A percentile compares a stretch with the other conserved stretches of the same genome.
Conservation (phyloP, 441 rosid species). For the Breynia disticha region DNA sequence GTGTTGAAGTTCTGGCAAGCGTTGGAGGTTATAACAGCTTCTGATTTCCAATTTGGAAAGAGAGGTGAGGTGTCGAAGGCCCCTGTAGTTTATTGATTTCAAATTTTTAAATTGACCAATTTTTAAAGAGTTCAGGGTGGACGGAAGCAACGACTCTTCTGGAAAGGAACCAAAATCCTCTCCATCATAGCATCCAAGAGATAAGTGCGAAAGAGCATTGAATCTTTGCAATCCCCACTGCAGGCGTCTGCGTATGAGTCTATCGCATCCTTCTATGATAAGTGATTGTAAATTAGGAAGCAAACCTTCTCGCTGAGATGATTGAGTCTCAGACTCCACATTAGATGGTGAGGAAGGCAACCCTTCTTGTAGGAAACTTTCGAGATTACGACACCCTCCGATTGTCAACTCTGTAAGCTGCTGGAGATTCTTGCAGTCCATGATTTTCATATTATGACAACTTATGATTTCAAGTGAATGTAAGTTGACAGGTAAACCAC, state of each 20-base stretch:
- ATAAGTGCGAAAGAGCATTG: constrained; percentile 19
- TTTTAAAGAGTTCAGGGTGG: constrained; percentile 8
- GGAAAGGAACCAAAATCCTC: constrained; percentile 26
- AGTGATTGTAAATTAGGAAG: constrained; percentile 21
- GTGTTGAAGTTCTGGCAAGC: constrained; percentile 14
- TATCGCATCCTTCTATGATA: constrained; percentile 17
- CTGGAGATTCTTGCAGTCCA: too few relatives aligned
- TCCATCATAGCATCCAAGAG: constrained; percentile 3
- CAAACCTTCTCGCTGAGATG: constrained; percentile 25
- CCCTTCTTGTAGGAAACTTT: too few relatives aligned
- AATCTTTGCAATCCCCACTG: constrained; percentile 21
- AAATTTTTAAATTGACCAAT: constrained; percentile 12
- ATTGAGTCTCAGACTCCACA: too few relatives aligned
- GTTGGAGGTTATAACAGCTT: constrained; percentile 18
- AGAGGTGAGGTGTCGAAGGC: constrained; percentile 18
- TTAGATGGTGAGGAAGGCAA: too few relatives aligned
- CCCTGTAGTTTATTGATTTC: constrained; percentile 10
- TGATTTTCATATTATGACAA: too few relatives aligned
- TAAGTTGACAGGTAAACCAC: too few relatives aligned
- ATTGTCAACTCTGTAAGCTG: too few relatives aligned
- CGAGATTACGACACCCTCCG: too few relatives aligned
- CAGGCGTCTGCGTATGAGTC: constrained; percentile 15
- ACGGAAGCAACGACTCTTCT: constrained; percentile 26
- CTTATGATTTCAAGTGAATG: too few relatives aligned
- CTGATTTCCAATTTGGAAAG: constrained; percentile 21